These are phyloP conservation scores for Blastomyces parvus DNA, from an alignment of 2,329 filamentous ascomycete genomes.

Conservation along the genomic window DNA sequence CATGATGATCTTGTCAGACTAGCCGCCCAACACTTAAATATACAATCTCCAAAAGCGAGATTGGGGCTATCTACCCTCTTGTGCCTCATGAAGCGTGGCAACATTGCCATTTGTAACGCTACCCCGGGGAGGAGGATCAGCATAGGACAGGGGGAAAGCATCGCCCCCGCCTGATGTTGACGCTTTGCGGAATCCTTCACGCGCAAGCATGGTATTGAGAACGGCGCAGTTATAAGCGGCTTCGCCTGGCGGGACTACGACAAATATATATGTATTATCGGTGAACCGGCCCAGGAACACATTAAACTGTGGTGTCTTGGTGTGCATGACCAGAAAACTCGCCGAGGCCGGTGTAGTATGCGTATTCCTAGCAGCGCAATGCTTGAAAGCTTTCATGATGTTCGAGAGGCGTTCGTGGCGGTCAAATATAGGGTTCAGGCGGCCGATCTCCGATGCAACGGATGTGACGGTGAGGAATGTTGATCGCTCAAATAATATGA, in stretches of 20 bases:
- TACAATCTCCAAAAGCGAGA: not conserved
- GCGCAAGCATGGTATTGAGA: conserved; percentile 79
- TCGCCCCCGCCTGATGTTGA: conserved; percentile 41
- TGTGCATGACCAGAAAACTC: conserved; percentile 39
- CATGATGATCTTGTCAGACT: not conserved
- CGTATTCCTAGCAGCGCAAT: conserved; percentile 47
- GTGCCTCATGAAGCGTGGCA: conserved; percentile 1
- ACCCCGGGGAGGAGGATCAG: conserved; percentile 16
- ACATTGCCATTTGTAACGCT: conserved; percentile 5
- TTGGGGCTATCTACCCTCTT: not conserved
- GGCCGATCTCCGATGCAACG: conserved; percentile 66
- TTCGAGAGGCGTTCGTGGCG: conserved; percentile 92
- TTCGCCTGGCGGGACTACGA: conserved; percentile 83
- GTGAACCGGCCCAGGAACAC: conserved; percentile 94
- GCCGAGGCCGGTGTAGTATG: conserved; percentile 36
- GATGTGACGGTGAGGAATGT: conserved; percentile 95
- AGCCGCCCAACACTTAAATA: not conserved
- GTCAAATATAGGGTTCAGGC: conserved; percentile 78
- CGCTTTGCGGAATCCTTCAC: conserved; percentile 65
- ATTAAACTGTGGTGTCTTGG: conserved; percentile 59
- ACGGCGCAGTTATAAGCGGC: conserved; percentile 83
- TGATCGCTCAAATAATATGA: conserved; percentile 88
- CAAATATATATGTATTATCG: conserved; percentile 93
- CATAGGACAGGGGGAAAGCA: conserved; percentile 32
- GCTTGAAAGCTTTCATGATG: conserved; percentile 98